Base-by-base conservation (phyloP, 164 flowering plant species). In the Magnolia officinalis region DNA sequence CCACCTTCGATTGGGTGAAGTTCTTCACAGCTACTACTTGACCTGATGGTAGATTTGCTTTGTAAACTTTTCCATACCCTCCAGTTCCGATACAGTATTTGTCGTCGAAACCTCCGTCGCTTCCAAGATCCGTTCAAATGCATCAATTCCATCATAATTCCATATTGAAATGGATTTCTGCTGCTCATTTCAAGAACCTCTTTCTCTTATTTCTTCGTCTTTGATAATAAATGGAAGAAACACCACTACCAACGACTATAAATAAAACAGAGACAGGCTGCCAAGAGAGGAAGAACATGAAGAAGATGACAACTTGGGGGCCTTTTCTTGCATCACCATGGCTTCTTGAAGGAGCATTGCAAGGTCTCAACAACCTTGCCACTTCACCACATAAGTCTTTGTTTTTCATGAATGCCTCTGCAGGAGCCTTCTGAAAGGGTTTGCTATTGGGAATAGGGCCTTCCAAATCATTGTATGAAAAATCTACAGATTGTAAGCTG, bases 61-160 rank as follows among this genome's bases (percentile, higher is more conserved):
- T 85, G 78, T 88, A 89, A 29, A 87, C 91, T 7, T 75, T 84
- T 58, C 95, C 93, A 76, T 79, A 89, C 16, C 91, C 90, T 66
- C 93, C 93, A 79, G 63, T 85, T 7, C 95, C 93, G 50, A 90
- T 85, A 75, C 86, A 83, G 81, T 82, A 86, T 66, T 63, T 81
- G 13, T 84, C 86, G 50, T 71, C 58, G 73, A 89, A 91, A 78
- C 86, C 14, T 89, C 84, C 0, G 90, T 89, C 74, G 88, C 90
- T 78, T 79, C 84, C 0, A 78, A 82, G n/a, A 88, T 84, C 1
- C 87, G 87, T 21, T 79, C 77, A 72, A 83, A 89, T 6, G 82
- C 87, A 73, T 87, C 81, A 68, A 78, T 89, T 61, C 84, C 89
- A 79, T 85, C 87, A 63, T 77, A 81, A 74, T 81, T 86, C 92